Percentiles rank a stretch among this genome's conserved stretches.
phyloP scores from a whole-genome alignment of 2,329 filamentous ascomycete genomes.

The Neofusicoccum kwambonambiense region DNA sequence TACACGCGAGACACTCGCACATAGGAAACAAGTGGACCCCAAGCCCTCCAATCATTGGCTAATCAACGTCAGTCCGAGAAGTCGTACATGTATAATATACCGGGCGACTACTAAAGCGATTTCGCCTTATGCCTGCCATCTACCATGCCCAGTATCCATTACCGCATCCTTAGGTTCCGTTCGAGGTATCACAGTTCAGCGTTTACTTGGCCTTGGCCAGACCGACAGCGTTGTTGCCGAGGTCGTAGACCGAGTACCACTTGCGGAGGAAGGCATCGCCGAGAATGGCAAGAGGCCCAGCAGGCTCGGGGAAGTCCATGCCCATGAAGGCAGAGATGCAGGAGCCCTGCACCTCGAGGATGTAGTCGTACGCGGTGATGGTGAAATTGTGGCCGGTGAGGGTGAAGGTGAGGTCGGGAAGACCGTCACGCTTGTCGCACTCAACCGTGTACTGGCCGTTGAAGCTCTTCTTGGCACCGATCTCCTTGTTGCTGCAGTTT shows the following conservation, averaged over 20 bases:
- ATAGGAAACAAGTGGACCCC: neutral
- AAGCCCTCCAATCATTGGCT: neutral
- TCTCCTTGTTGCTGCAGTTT: constrained; percentile 72
- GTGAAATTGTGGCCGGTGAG: constrained; percentile 91
- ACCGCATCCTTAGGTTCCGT: neutral
- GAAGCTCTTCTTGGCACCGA: constrained; percentile 96
- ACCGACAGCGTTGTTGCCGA: constrained; percentile 84
- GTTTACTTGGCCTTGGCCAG: constrained; percentile 77
- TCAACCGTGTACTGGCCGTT: constrained; percentile 96
- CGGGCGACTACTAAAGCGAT: neutral
- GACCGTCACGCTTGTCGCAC: constrained; percentile 75
- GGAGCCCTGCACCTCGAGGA: constrained; percentile 89
- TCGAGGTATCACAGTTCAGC: constrained; percentile 10
- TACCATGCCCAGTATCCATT: neutral
- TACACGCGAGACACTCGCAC: neutral
- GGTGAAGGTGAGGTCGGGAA: constrained; percentile 90
- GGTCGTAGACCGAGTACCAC: constrained; percentile 96
- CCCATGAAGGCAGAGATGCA: constrained; percentile 98
- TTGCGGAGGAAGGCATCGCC: constrained; percentile 80
- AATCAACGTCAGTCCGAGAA: neutral
- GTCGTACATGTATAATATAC: constrained; percentile 1
- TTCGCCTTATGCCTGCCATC: neutral
- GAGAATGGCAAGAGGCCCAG: constrained; percentile 89
- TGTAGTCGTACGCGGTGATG: constrained; percentile 87
- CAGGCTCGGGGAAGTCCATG: constrained; percentile 80